Evolutionary conservation across 768 basidiomycete genomes (phyloP).

Genomic region (Sarcomyxa edulis): DNA sequence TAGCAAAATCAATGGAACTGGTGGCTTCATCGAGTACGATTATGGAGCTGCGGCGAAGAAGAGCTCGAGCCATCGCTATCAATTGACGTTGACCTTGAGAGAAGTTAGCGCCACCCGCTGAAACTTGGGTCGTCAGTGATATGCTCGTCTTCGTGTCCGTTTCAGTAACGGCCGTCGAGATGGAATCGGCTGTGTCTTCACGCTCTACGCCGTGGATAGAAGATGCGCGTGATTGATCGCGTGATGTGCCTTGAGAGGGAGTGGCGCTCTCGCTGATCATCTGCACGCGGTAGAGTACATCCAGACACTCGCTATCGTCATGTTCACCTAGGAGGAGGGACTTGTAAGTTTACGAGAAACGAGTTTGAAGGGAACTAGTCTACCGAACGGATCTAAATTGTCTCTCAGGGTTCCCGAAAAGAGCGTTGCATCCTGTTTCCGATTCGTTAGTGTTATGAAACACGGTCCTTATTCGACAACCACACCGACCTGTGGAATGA

Average conservation of each 20-base stretch:
- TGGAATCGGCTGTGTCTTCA: slow-evolving; percentile 33
- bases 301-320: slow-evolving; percentile 71
- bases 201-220: slow-evolving; percentile 35
- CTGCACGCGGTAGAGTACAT: slow-evolving; percentile 78
- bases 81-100: slow-evolving; percentile 90
- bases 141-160: slow-evolving; percentile 52
- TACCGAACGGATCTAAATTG: slow-evolving; percentile 70
- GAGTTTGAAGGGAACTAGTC: slow-evolving; percentile 9
- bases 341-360: not conserved
- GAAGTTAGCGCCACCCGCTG: slow-evolving; percentile 85
- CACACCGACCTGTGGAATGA: slow-evolving; percentile 59
- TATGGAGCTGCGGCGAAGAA: slow-evolving; percentile 65
- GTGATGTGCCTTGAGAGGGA: slow-evolving; percentile 46
- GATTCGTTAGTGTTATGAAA: not conserved
- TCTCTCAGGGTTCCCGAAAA: slow-evolving; percentile 79
- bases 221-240: slow-evolving; percentile 34
- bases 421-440: slow-evolving; percentile 54
- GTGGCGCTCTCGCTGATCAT: slow-evolving; percentile 53
- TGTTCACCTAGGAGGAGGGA: slow-evolving; percentile 52
- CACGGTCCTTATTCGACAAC: not conserved
- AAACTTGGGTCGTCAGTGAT: slow-evolving; percentile 73
- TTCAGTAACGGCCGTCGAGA: slow-evolving; percentile 44
- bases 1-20: slow-evolving; percentile 81
- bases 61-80: slow-evolving; percentile 80
- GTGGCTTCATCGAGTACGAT: slow-evolving; percentile 83